Conservation (phyloP, 371 early-diverging fungal genomes). For the Mortierella sp. region DNA sequence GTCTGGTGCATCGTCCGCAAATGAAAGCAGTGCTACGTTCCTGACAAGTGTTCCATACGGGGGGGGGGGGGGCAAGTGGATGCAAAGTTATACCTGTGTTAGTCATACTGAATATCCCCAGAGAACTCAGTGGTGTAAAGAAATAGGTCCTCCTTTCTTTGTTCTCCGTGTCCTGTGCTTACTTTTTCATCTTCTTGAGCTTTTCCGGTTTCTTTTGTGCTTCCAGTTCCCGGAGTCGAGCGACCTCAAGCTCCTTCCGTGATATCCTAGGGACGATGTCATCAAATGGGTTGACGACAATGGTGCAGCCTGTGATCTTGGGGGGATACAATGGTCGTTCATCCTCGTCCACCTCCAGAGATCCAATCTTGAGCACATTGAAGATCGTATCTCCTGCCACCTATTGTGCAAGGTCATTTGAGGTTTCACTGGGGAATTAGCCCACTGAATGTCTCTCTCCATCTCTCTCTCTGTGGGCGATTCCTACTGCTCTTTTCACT, state of each 20-base stretch:
- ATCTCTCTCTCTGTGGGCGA: too few species aligned
- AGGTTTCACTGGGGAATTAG: background rate
- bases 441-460: too few species aligned
- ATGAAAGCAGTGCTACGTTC: slow-evolving; percentile 85
- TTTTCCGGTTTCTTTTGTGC: slow-evolving; percentile 60
- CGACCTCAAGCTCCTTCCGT: slow-evolving; percentile 62
- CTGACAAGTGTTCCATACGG: too few species aligned
- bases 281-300: slow-evolving; percentile 90
- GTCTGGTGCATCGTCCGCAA: slow-evolving; percentile 85
- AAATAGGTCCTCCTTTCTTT: background rate
- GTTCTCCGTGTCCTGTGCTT: slow-evolving; percentile 26
- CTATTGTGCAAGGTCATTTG: slow-evolving; percentile 41
- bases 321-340: slow-evolving; percentile 89
- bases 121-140: background rate
- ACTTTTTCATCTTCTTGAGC: slow-evolving; percentile 74
- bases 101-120: background rate
- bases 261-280: slow-evolving; percentile 90
- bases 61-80: too few species aligned
- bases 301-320: slow-evolving; percentile 70
- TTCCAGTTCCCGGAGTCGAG: slow-evolving; percentile 54
- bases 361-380: slow-evolving; percentile 89
- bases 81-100: too few species aligned
- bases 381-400: slow-evolving; percentile 92
- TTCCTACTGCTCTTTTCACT: background rate
- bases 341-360: slow-evolving; percentile 78